These are phyloP conservation scores for Plasmodium gonderi DNA, from an alignment of 169 alveolate genomes.

Conservation along the genomic window DNA sequence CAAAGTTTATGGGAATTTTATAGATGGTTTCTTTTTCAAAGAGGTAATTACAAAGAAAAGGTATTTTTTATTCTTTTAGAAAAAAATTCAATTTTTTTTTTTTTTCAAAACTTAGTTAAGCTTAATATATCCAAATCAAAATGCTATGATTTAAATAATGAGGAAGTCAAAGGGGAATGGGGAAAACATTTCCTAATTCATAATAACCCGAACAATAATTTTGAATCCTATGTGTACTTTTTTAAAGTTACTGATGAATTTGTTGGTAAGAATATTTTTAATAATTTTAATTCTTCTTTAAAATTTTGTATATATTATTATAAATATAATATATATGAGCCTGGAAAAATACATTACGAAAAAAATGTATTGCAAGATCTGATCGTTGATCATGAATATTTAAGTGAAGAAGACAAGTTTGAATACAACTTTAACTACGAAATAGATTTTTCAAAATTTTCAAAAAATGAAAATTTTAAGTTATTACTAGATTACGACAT, in stretches of 20 bases:
- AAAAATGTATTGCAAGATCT: slow-evolving; percentile 50
- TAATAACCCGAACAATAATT: slow-evolving; percentile 6
- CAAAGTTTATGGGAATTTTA: slow-evolving; percentile 73
- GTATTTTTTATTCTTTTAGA: slow-evolving; percentile 39
- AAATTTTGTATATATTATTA: slow-evolving; percentile 44
- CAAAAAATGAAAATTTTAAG: slow-evolving; percentile 25
- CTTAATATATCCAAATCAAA: slow-evolving; percentile 24
- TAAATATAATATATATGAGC: slow-evolving; percentile 58
- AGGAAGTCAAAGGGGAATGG: slow-evolving; percentile 59
- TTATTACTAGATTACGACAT: slow-evolving; percentile 15
- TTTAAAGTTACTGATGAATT: slow-evolving; percentile 17
- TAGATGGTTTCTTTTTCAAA: slow-evolving; percentile 73
- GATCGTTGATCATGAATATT: neutral
- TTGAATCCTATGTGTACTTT: slow-evolving; percentile 37
- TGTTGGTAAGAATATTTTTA: neutral
- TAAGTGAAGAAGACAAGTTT: slow-evolving; percentile 14
- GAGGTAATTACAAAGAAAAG: slow-evolving; percentile 52
- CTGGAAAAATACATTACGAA: slow-evolving; percentile 35
- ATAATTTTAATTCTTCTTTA: slow-evolving; percentile 8
- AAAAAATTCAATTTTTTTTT: slow-evolving; percentile 33
- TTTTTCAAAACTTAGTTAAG: slow-evolving; percentile 52
- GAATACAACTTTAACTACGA: slow-evolving; percentile 13
- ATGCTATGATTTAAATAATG: slow-evolving; percentile 28
- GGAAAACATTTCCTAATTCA: slow-evolving; percentile 12
- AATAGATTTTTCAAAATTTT: slow-evolving; percentile 30